Evolutionary conservation across 352 stramenopile genomes (phyloP), one percentile per base, ranked within the genome.

Genomic region (Phytophthora crassamura): DNA sequence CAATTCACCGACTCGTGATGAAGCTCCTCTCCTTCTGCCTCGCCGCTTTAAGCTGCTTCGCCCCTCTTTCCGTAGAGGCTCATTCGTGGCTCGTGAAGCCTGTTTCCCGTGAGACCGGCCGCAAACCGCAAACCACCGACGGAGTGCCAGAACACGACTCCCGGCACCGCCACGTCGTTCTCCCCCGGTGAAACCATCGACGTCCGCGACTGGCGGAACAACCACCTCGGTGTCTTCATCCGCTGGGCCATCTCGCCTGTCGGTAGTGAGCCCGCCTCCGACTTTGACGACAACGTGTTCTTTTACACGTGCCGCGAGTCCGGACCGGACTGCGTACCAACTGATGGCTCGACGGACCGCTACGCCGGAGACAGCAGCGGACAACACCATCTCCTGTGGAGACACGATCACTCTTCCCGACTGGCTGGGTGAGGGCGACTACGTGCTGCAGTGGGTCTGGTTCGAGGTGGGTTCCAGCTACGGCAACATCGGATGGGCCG

Each of bases 361-460:
- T 88, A 78, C 49, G 68, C 71, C 7, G 69, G 70, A n/a, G 79
- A 88, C 57, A 72, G 55, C 46, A 64, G 64, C 5, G 69, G 54
- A 68, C 56, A 61, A 84, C 25, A 65, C 58, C 11, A 84, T 88
- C 43, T 61, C 57, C 14, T 88, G 78, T 12, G 65, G 69, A 7
- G 73, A 75, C 46, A 84, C 77, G n/a, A 75, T 88, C 64, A 82
- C 61, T 40, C 67, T 88, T 0, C 78, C 78, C 0, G 65, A 85
- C 49, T 82, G 77, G 69, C 47, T 84, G 1, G 48, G 59, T 11
- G 59, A 73, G 28, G 78, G 78, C 4, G 78, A 88, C 64, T 88
- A 88, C 40, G 77, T 86, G 34, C 52, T 89, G 48, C 80, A 89
- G 56, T 86, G 77, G 80, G 74, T 75, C 18, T 86, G 80, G 80